Evolutionary conservation across 2,329 filamentous ascomycete species (phyloP).

Genomic region (Gremmenia infestans): DNA sequence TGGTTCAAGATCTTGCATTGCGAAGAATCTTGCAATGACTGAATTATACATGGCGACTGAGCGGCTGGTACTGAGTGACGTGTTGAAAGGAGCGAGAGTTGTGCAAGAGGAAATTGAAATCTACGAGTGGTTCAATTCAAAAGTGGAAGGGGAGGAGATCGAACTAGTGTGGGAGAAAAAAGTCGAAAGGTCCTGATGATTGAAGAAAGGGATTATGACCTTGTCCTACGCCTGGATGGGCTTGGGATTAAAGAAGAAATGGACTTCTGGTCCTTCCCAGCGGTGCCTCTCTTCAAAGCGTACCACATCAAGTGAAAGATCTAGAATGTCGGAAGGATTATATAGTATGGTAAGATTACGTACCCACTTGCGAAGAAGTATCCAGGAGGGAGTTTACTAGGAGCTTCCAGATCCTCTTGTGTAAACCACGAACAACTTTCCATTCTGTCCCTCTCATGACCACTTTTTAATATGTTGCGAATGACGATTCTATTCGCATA

Average conservation of each 20-base stretch:
- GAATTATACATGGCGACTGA: slow-evolving; percentile 41
- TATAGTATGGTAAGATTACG: no score
- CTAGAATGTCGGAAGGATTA: no score
- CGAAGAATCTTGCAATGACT: slow-evolving; percentile 41
- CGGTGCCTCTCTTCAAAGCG: no score
- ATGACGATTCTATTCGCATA: no score
- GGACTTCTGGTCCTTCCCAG: no score
- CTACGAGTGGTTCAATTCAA: slow-evolving; percentile 52
- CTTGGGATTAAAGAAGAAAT: neutral
- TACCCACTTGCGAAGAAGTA: no score
- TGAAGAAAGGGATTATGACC: neutral
- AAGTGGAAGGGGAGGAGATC: slow-evolving; percentile 45
- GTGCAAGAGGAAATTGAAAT: slow-evolving; percentile 42
- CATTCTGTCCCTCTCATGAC: no score
- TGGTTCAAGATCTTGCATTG: slow-evolving; percentile 45
- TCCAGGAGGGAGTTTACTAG: no score
- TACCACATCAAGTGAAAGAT: no score
- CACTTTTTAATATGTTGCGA: no score
- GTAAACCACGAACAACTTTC: no score
- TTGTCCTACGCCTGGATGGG: neutral
- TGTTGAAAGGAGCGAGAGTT: slow-evolving; percentile 40
- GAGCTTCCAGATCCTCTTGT: no score
- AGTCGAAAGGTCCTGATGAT: neutral
- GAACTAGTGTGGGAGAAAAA: slow-evolving; percentile 30
- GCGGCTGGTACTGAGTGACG: slow-evolving; percentile 38